Evolutionary conservation across 2,329 filamentous ascomycete species (phyloP), one percentile per base, ranked within the genome.

Genomic region (Neospermospora avenae): DNA sequence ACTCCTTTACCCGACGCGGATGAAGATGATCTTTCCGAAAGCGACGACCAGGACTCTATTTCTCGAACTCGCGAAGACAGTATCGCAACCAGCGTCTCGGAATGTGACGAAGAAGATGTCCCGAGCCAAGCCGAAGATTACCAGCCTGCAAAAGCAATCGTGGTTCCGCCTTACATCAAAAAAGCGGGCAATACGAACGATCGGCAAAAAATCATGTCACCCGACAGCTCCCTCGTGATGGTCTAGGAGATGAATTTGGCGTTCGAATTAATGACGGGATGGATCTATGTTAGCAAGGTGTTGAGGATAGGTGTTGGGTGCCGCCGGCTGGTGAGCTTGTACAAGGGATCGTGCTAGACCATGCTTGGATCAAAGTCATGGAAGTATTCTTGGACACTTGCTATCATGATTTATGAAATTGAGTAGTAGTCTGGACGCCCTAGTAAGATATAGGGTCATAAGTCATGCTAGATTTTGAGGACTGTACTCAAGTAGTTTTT

Each of bases 81-180:
- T 57, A 58, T 63, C 20, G 60, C 65, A 18, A 66, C 64, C 14
- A 69, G 65, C 16, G 49, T 67, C n/a, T 69, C 67, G 7, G 68
- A 68, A 22, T 63, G 44, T 37, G 66, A 69, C 16, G 67, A 70
- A 7, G 63, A 66, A n/a, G 63, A 63, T 14, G 18, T 37, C 14
- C 16, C 25, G 13, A 48, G 65, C 7, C 54, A 61, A 16, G 54
- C 61, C 11, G 22, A 68, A 18, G 24, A 64, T 1, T 71, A 71
- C 35, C 55, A 66, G 31, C 69, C 68, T 37, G 63, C 67, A 11
- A 65, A 70, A 53, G 62, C 69, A 20, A 71, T 72, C 28, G 41
- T 68, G 46, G 66, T 72, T 10, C 55, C 66, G n/a, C 64, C 60
- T 7, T 69, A 68, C 45, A 57, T 70, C 5, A 65, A 59, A 13